Percentiles rank a stretch among this genome's conserved stretches.
Evolutionary conservation across 2,329 filamentous ascomycete genomes (phyloP).

Genomic region (Colletotrichum scovillei): DNA sequence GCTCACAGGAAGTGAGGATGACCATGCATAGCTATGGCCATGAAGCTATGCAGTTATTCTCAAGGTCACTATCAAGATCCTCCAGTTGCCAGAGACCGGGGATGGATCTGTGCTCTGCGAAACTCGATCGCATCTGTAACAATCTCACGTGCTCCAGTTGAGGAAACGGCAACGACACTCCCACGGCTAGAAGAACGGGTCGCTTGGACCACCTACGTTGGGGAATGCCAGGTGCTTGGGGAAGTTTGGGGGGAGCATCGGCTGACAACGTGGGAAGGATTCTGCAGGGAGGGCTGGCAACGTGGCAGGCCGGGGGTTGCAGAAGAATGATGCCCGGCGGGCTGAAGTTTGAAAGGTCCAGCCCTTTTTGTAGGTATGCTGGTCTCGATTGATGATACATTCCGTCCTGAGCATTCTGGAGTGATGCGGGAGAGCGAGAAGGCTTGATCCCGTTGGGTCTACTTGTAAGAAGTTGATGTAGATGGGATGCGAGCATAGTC

Average conservation of each 20-base stretch:
- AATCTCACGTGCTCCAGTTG: neutral
- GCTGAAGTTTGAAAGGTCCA: neutral
- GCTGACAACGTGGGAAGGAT: slow-evolving; percentile 18
- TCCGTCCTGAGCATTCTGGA: neutral
- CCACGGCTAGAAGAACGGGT: neutral
- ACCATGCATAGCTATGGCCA: too few species aligned
- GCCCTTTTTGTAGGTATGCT: neutral
- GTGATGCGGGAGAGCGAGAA: neutral
- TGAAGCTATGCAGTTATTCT: too few species aligned
- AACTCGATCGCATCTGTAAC: neutral
- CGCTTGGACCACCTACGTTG: slow-evolving; percentile 5
- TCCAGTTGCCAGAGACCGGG: too few species aligned
- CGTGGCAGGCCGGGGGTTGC: slow-evolving; percentile 23
- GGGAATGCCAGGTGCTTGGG: slow-evolving; percentile 14
- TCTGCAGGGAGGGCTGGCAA: slow-evolving; percentile 15
- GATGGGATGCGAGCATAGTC: neutral
- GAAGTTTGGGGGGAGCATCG: neutral
- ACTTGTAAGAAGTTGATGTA: neutral
- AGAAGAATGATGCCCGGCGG: neutral
- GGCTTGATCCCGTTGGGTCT: neutral
- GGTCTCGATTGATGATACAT: too few species aligned
- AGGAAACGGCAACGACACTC: too few species aligned
- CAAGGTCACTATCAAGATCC: too few species aligned
- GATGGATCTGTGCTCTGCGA: neutral
- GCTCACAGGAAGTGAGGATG: too few species aligned